Evolutionary conservation across 2,329 filamentous ascomycete genomes (phyloP).

Genomic region (Aspergillus felis): DNA sequence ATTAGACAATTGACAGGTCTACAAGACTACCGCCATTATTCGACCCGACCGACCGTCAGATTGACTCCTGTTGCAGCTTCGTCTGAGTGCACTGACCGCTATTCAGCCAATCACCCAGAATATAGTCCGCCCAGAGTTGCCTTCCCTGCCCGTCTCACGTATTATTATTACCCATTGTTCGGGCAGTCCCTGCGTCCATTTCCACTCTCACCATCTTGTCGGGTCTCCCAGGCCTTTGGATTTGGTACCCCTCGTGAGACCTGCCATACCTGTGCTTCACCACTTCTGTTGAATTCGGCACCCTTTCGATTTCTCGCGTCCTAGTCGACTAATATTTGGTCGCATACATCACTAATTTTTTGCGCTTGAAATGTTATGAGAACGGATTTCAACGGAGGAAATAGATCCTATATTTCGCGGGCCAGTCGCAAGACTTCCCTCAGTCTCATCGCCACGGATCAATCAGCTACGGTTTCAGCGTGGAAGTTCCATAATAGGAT

Average conservation of each 20-base stretch:
- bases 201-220: conserved; percentile 16
- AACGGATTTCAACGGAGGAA: neutral
- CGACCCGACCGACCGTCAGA: neutral
- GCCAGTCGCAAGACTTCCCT: neutral
- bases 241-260: conserved; percentile 19
- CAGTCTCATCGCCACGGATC: neutral
- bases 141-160: conserved; percentile 5
- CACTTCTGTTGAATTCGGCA: neutral
- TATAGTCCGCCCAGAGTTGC: conserved; percentile 1
- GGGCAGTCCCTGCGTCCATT: conserved; percentile 11
- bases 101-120: conserved; percentile 17
- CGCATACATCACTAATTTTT: neutral
- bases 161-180: conserved; percentile 2
- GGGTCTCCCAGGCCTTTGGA: conserved; percentile 24
- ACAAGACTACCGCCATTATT: neutral
- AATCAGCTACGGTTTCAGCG: neutral
- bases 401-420: neutral
- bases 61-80: neutral
- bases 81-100: conserved; percentile 12
- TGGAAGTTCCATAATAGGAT: neutral
- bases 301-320: neutral
- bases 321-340: neutral
- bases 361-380: neutral
- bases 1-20: neutral
- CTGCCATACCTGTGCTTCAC: neutral